These are phyloP conservation scores for Cercospora zeae-maydis DNA, from an alignment of 2,329 filamentous ascomycete species.

Conservation along the genomic window DNA sequence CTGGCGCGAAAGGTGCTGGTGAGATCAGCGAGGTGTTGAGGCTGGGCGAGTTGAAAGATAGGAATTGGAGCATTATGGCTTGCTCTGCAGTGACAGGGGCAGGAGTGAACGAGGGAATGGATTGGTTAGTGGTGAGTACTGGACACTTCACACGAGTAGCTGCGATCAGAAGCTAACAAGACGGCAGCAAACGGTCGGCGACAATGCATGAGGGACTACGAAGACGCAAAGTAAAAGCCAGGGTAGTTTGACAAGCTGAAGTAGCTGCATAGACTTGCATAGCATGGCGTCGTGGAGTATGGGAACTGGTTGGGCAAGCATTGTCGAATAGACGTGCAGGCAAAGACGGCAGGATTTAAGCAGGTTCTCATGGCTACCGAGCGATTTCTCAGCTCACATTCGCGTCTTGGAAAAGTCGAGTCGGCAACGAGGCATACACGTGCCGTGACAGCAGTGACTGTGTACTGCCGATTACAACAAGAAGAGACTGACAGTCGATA, in stretches of 20 bases:
- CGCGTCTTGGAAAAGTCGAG: not conserved
- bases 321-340: constrained; percentile 9
- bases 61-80: constrained; percentile 99
- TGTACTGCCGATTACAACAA: not conserved
- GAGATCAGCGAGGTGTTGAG: constrained; percentile 93
- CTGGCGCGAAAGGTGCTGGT: constrained; percentile 90
- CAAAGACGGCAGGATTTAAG: constrained; percentile 13
- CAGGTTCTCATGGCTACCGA: not conserved
- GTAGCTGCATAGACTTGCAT: constrained; percentile 9
- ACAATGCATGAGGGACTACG: constrained; percentile 19
- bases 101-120: constrained; percentile 96
- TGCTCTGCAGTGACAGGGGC: constrained; percentile 94
- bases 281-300: constrained; percentile 11
- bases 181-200: constrained; percentile 28
- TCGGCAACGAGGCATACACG: not conserved
- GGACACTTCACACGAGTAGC: not conserved
- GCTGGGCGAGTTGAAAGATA: constrained; percentile 84
- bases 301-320: not conserved
- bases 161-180: constrained; percentile 1
- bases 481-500: not conserved
- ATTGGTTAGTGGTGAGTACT: constrained; percentile 82
- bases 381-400: not conserved
- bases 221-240: not conserved
- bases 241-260: not conserved
- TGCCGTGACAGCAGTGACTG: not conserved